These are phyloP conservation scores for Aspergillus chevalieri DNA, from an alignment of 2,329 filamentous ascomycete species.

Conservation along the genomic window DNA sequence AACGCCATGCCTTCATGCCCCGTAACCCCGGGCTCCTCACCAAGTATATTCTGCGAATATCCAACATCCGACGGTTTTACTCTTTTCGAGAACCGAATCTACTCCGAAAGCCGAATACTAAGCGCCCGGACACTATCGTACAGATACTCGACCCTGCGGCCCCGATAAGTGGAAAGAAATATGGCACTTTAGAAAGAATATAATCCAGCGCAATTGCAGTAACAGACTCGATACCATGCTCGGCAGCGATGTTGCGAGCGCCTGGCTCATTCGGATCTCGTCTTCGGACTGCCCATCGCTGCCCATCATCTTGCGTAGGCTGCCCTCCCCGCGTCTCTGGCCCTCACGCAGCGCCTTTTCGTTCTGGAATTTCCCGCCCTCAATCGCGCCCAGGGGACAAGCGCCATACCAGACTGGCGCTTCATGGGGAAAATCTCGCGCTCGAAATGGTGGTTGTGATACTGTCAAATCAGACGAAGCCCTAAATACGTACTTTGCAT, in stretches of 20 bases:
- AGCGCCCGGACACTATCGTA: constrained; percentile 65
- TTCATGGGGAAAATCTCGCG: constrained; percentile 39
- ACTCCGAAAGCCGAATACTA: constrained; percentile 53
- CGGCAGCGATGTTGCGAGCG: constrained; percentile 56
- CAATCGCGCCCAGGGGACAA: constrained; percentile 56
- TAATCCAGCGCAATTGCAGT: constrained; percentile 66
- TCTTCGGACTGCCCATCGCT: constrained; percentile 39
- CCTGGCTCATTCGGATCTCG: constrained; percentile 48
- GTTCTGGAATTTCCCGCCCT: constrained; percentile 47
- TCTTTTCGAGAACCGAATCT: constrained; percentile 60
- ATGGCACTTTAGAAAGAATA: constrained; percentile 63
- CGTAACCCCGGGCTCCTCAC: constrained; percentile 13
- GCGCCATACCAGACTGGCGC: constrained; percentile 37
- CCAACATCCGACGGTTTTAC: constrained; percentile 58
- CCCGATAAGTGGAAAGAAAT: constrained; percentile 71
- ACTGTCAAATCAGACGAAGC: too few relatives aligned
- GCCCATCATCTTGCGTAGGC: constrained; percentile 24
- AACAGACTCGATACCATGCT: constrained; percentile 49
- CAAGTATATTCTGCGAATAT: constrained; percentile 58
- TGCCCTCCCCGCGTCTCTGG: constrained; percentile 29
- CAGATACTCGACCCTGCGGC: constrained; percentile 63
- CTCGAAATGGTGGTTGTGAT: constrained; percentile 19
- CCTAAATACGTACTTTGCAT: too few relatives aligned
- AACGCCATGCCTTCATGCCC: constrained; percentile 5
- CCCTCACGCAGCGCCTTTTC: constrained; percentile 41